These are phyloP conservation scores for Corylus heterophylla DNA, from an alignment of 306 rosid species.

Conservation along the genomic window DNA sequence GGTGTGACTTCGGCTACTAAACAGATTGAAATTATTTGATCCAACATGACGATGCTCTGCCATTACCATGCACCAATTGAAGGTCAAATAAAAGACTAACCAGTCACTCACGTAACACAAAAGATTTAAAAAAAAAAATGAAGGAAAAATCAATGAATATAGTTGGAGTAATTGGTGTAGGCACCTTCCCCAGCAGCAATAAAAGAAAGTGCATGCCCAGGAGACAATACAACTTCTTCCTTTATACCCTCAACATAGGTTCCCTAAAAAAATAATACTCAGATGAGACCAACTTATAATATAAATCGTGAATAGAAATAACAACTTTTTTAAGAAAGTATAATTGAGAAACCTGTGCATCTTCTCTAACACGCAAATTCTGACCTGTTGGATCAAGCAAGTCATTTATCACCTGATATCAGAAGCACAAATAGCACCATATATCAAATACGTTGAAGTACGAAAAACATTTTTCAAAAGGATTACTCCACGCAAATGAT, in stretches of 20 bases:
- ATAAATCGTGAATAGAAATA: conserved; percentile 6
- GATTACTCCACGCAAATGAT: neutral
- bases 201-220: conserved; percentile 98
- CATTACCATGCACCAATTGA: conserved; percentile 24
- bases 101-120: conserved; percentile 11
- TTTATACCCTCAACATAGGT: conserved; percentile 99
- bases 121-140: neutral
- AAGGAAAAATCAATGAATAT: conserved; percentile 8
- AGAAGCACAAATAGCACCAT: conserved; percentile 35
- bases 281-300: conserved; percentile 15
- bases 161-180: conserved; percentile 13
- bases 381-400: conserved; percentile 99
- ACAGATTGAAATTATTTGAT: conserved; percentile 94
- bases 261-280: conserved; percentile 58
- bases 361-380: conserved; percentile 98
- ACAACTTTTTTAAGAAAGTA: neutral
- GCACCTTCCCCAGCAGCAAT: conserved; percentile 99
- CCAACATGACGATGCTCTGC: conserved; percentile 99
- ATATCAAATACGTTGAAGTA: conserved; percentile 20
- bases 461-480: neutral
- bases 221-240: conserved; percentile 98
- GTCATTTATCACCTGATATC: conserved; percentile 93
- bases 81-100: conserved; percentile 7
- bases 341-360: conserved; percentile 74
- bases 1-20: conserved; percentile 99